Conservation (phyloP, 495 filamentous ascomycete genomes). For the Bathelium albidoporum region DNA sequence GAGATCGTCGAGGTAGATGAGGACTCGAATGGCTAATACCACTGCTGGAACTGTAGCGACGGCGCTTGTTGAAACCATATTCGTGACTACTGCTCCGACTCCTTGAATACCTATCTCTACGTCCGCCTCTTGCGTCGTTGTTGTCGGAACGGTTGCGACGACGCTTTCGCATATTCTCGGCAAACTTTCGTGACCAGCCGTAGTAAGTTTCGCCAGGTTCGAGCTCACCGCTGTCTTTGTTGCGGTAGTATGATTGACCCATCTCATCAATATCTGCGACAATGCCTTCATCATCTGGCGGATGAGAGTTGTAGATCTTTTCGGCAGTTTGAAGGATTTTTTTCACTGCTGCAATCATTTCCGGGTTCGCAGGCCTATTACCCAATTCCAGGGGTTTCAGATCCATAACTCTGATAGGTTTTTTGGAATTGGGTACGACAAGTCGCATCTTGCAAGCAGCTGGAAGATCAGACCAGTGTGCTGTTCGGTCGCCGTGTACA, state of each 20-base stretch:
- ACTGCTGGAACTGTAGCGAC: constrained; percentile 6
- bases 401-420: constrained; percentile 58
- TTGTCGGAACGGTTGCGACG: not conserved
- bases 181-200: constrained; percentile 75
- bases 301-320: constrained; percentile 41
- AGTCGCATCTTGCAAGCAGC: constrained; percentile 72
- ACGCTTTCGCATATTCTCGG: constrained; percentile 59
- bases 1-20: not conserved
- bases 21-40: not conserved
- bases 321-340: constrained; percentile 58
- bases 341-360: constrained; percentile 56
- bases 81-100: not conserved
- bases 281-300: constrained; percentile 33
- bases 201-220: constrained; percentile 65
- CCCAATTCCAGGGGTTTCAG: constrained; percentile 66
- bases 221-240: constrained; percentile 51
- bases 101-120: not conserved
- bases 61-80: not conserved
- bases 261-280: constrained; percentile 58
- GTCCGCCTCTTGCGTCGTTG: not conserved
- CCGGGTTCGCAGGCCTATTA: constrained; percentile 59
- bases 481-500: constrained; percentile 64
- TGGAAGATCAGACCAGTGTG: constrained; percentile 75
- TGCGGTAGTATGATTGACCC: constrained; percentile 54
- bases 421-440: constrained; percentile 63